These are phyloP conservation scores for Auriscalpium microsporum DNA, from an alignment of 768 basidiomycete genomes.

Conservation along the genomic window DNA sequence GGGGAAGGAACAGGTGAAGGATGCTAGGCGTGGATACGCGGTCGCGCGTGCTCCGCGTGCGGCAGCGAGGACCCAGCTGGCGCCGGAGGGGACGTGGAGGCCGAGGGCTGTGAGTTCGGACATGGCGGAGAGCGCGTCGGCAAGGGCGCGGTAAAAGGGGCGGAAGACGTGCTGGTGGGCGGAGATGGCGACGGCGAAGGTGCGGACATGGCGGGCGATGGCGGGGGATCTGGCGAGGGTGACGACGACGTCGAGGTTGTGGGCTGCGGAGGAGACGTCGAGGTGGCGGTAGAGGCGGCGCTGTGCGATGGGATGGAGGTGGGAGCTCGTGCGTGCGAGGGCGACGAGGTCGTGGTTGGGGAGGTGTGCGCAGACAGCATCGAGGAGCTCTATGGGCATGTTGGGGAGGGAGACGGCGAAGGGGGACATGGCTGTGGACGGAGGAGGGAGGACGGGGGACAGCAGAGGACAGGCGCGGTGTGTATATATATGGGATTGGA, in stretches of 20 bases:
- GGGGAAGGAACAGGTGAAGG: slow-evolving; percentile 53
- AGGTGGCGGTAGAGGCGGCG: slow-evolving; percentile 58
- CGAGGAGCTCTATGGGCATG: slow-evolving; percentile 58
- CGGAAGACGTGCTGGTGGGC: slow-evolving; percentile 32
- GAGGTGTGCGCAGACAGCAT: slow-evolving; percentile 34
- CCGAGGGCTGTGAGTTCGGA: slow-evolving; percentile 48
- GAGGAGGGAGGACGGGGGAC: neutral
- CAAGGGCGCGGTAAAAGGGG: slow-evolving; percentile 41
- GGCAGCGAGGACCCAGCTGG: slow-evolving; percentile 44
- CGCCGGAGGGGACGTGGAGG: slow-evolving; percentile 35
- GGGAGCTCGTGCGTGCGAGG: slow-evolving; percentile 36
- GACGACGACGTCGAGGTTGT: slow-evolving; percentile 40
- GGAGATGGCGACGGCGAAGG: slow-evolving; percentile 48
- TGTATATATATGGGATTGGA: slow-evolving; percentile 2
- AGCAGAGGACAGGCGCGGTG: neutral
- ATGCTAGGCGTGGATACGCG: slow-evolving; percentile 40
- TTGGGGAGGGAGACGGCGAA: slow-evolving; percentile 7
- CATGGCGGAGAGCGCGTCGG: slow-evolving; percentile 52
- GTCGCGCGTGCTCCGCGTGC: slow-evolving; percentile 15
- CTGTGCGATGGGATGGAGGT: slow-evolving; percentile 42
- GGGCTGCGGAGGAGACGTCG: slow-evolving; percentile 33
- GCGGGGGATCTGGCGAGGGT: slow-evolving; percentile 50
- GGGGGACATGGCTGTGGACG: slow-evolving; percentile 3
- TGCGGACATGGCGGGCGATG: slow-evolving; percentile 53
- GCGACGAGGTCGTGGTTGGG: slow-evolving; percentile 34